phyloP scores from a whole-genome alignment of 1,284 basidiomycete species.

The Cryptococcus sp. region DNA sequence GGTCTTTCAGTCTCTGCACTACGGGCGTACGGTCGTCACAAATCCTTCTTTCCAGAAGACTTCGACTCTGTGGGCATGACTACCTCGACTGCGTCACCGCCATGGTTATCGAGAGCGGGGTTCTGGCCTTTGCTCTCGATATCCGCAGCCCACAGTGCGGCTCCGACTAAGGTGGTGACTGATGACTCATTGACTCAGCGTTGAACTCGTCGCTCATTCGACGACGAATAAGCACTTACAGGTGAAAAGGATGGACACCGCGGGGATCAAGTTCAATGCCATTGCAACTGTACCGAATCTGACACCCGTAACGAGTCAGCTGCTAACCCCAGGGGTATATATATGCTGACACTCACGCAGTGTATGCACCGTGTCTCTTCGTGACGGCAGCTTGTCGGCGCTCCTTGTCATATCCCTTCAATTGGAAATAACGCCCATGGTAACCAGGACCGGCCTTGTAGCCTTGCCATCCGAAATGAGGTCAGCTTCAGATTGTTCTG shows the following conservation, averaged over 20 bases:
- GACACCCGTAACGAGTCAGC: constrained; percentile 53
- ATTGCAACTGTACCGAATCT: constrained; percentile 64
- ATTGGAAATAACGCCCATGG: constrained; percentile 69
- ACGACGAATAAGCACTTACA: constrained; percentile 46
- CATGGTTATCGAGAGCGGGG: neutral
- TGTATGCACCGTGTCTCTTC: constrained; percentile 59
- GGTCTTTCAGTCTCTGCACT: no score
- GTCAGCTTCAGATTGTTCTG: neutral
- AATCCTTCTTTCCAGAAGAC: constrained; percentile 7
- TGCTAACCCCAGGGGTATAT: neutral
- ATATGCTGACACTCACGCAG: constrained; percentile 49
- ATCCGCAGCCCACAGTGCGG: constrained; percentile 70
- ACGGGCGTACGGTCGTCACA: neutral
- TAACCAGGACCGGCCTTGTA: constrained; percentile 62
- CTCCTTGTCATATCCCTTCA: constrained; percentile 59
- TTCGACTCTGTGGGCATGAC: neutral
- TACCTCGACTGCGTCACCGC: constrained; percentile 2
- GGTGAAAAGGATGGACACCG: constrained; percentile 60
- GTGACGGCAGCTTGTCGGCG: constrained; percentile 53
- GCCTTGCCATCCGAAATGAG: constrained; percentile 23
- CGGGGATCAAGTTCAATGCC: constrained; percentile 64
- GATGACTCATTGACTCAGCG: constrained; percentile 3
- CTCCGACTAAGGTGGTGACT: constrained; percentile 60
- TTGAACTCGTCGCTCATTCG: neutral
- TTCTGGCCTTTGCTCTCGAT: constrained; percentile 28